Base-by-base conservation (phyloP, 345 rosid species). In the Barbarea vulgaris region DNA sequence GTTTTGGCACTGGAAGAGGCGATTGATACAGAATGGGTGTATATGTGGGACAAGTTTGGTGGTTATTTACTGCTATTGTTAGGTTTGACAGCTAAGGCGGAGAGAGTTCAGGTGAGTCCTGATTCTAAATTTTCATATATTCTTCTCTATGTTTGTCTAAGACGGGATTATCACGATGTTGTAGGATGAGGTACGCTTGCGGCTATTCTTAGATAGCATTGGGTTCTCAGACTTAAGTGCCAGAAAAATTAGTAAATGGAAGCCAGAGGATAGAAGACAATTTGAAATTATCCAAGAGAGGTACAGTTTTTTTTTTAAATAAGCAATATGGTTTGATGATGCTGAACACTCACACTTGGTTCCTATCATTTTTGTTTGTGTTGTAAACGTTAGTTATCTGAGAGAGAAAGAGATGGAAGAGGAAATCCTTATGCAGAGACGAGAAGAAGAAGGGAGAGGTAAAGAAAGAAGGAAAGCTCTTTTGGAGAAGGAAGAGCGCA, bases 401-500 rank as follows among this genome's bases (percentile, higher is more conserved):
- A 88, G 98, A 82, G 99, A 96, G 78, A 96, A 88, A 81, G 99
- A 96, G 87, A 96, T 96, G 98, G 99, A 96, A 87, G 99, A 96
- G 82, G 99, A 96, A 67, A 85, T 91, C 75, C 86, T 92, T 72
- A 89, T 89, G 91, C 98, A 91, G 83, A 87, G 99, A 80, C 98
- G 99, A 51, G 99, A 93, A 82, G 99, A 96, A 87, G 99, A 96
- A 84, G 99, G 97, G 51, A 93, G 83, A 82, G 99, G 99, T 72
- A 96, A 96, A 84, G 97, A 96, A 82, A 84, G 99, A 83, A 91
- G 99, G 83, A 96, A 93, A 78, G 99, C 93, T 74, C 97, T 93
- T 62, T 74, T 96, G 82, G 95, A 93, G 80, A 96, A 88, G 87
- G 99, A 96, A 85, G 99, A 93, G 77, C 99, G 99, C 36, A 96